Base-by-base conservation (phyloP, 2,329 filamentous ascomycete species). In the Ophiostoma himal-ulmi region DNA sequence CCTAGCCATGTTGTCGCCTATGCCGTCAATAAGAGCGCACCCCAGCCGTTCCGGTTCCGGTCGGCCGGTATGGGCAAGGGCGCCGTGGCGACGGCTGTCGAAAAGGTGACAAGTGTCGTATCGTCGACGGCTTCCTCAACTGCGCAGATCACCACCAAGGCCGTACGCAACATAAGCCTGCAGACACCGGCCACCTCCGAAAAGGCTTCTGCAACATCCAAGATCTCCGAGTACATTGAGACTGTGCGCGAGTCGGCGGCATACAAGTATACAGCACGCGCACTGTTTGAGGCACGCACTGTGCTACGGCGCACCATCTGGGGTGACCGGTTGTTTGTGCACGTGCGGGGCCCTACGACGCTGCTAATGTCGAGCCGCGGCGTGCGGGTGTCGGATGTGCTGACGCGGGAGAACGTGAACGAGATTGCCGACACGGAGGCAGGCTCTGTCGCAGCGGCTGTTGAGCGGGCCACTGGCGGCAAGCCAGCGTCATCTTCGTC, bases 1-100 rank as follows among this genome's bases (percentile, higher is more conserved):
- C 94, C 95, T 5, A 91, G 91, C 75, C 93, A 97, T 78, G 89
- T 99, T 3, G 88, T 98, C 17, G 95, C 95, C 30, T 99, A 99
- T 81, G 90, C 91, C 3, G 85, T 95, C 67, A 89, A 88, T 68
- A 86, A 88, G 70, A 86, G 88, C 70, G 86, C 88, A 8, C 95
- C 95, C 7, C 83, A 88, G 54, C 93, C 94, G 5, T 97, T 96
- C 82, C 89, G 94, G 60, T 91, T 99, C 26, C 68, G 68, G 2
- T 70, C 71, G 54, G 52, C 48, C 3, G 68, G 68, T 14, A 52
- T 48, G 11, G 68, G 52, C 30, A 54, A 68, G 69, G 69, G 68
- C 57, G 60, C 52, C 2, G 36, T 71, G 17, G 64, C 68, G 10
- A 52, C 69, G 2, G 54, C 67, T 1, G 65, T 69, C 91, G 88